These are phyloP conservation scores for Fomitopsis pulvina DNA, from an alignment of 768 basidiomycete genomes.

Conservation along the genomic window DNA sequence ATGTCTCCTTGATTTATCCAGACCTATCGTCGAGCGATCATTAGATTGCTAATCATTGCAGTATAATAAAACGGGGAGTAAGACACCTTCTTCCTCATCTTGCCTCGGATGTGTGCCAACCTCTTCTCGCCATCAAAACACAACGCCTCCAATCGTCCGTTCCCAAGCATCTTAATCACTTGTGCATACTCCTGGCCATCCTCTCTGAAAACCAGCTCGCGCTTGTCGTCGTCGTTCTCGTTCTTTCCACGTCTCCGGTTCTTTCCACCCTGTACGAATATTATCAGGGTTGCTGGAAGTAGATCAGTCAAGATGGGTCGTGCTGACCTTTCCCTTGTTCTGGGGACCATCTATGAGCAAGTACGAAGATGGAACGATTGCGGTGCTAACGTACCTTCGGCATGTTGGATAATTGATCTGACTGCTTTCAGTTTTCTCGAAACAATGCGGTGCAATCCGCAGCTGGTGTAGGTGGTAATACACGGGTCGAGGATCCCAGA, in stretches of 20 bases:
- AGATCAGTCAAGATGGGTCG: not conserved
- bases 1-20: conserved; percentile 99
- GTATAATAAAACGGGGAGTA: not conserved
- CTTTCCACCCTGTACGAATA: conserved; percentile 79
- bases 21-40: conserved; percentile 47
- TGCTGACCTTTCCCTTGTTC: conserved; percentile 72
- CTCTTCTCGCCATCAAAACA: conserved; percentile 99
- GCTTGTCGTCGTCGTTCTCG: conserved; percentile 98
- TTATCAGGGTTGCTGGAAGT: not conserved
- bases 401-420: conserved; percentile 27
- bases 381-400: conserved; percentile 36
- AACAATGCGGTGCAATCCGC: not conserved
- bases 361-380: not conserved
- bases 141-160: conserved; percentile 91
- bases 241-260: conserved; percentile 99
- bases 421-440: not conserved
- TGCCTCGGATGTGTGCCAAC: conserved; percentile 95
- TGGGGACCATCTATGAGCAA: conserved; percentile 23
- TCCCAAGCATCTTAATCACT: conserved; percentile 97
- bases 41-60: not conserved
- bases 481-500: not conserved
- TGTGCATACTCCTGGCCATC: conserved; percentile 99
- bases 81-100: conserved; percentile 97
- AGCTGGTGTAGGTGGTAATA: not conserved
- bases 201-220: conserved; percentile 97